Percentiles rank a stretch among this genome's conserved stretches.
phyloP scores from a whole-genome alignment of 1,284 basidiomycete genomes.

The Psilocybe mexicana region DNA sequence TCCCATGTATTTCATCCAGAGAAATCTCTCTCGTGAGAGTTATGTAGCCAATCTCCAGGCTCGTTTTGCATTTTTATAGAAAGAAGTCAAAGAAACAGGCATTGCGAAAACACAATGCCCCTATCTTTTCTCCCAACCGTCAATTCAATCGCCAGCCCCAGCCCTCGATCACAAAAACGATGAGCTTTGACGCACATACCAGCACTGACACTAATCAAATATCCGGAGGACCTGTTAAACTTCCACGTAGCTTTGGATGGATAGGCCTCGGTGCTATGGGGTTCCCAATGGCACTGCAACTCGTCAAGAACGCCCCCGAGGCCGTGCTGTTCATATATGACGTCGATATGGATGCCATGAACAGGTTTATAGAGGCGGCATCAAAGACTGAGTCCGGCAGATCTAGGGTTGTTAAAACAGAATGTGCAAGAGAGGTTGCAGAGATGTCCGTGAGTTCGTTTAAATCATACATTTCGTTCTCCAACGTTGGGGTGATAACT shows the following conservation, averaged over 20 bases:
- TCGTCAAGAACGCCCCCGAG: slow-evolving; percentile 32
- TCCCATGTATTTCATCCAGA: too few relatives aligned
- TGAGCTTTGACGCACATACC: too few relatives aligned
- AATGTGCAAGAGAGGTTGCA: slow-evolving; percentile 34
- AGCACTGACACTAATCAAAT: background rate
- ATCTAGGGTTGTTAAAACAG: slow-evolving; percentile 12
- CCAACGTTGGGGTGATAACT: background rate
- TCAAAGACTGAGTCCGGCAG: background rate
- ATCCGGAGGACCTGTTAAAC: background rate
- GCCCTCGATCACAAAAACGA: too few relatives aligned
- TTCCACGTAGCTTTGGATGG: slow-evolving; percentile 33
- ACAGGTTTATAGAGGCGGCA: slow-evolving; percentile 27
- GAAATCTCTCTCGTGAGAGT: too few relatives aligned
- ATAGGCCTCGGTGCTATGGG: slow-evolving; percentile 44
- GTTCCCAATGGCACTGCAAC: slow-evolving; percentile 40
- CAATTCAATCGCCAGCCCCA: too few relatives aligned
- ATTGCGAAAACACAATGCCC: too few relatives aligned
- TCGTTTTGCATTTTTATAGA: too few relatives aligned
- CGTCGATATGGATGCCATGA: slow-evolving; percentile 27
- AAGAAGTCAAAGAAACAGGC: too few relatives aligned
- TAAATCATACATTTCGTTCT: too few relatives aligned
- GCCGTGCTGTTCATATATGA: slow-evolving; percentile 35
- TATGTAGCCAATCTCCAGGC: too few relatives aligned
- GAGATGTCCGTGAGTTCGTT: slow-evolving; percentile 37
- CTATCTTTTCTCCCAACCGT: too few relatives aligned